Base-by-base conservation (phyloP, 331 rosid genomes). In the Pyracantha coccinea region DNA sequence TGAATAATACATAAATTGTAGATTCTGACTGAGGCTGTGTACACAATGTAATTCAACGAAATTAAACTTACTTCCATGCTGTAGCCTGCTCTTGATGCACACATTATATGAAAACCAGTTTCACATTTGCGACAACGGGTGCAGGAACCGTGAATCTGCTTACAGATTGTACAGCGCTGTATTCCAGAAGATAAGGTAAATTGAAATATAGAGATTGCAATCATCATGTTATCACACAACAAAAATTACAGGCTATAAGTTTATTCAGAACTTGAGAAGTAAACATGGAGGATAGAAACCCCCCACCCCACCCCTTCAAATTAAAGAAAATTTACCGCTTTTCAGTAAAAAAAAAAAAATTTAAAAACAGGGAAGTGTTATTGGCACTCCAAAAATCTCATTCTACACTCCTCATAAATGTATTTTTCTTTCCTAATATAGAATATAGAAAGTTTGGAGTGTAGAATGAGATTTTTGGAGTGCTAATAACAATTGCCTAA, bases 71-170 rank as follows among this genome's bases (percentile, higher is more conserved):
- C 99, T 80, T 95, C 99, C 97, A 88, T 95, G 88, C 85, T 82
- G 83, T 95, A 95, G 68, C 99, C 99, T 6, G 97, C 96, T 84
- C 87, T 95, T 64, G 92, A 83, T 38, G 99, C 99, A 50, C 99
- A 95, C 83, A 77, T 90, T 68, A 83, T 86, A 68, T 92, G 99
- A 81, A 95, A 92, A 88, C 89, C 69, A 38, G 97, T 88, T 58
- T 93, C 88, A 88, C 99, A 95, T 68, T 90, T 92, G 91, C 89
- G 88, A 84, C 99, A 95, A 67, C 85, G 86, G 17, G 96, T 80
- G 79, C 99, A 95, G 82, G 99, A 90, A 80, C 99, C 99, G 53
- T 95, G 99, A 79, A 69, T 82, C 85, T 92, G 99, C 82, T 85
- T 88, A 78, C 99, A 95, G 73, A 95, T 92, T 69, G 89, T 92